These are phyloP conservation scores for Ustilago cynodontis DNA, from an alignment of 1,284 basidiomycete genomes.

Conservation along the genomic window DNA sequence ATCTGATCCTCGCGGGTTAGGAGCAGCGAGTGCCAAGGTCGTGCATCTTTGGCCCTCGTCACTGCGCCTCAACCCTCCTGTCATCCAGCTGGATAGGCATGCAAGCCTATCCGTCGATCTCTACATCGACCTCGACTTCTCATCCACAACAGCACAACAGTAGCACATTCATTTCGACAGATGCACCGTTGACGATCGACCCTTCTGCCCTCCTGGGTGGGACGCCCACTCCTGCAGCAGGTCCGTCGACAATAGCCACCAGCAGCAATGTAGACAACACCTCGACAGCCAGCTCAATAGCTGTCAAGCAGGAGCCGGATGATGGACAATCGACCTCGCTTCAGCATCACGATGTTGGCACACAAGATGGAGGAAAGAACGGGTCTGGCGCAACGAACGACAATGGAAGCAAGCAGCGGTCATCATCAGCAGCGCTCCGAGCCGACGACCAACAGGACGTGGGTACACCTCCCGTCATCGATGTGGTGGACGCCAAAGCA, in stretches of 20 bases:
- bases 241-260: slow-evolving; percentile 11
- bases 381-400: not conserved
- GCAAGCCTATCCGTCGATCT: slow-evolving; percentile 36
- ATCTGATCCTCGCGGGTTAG: not conserved
- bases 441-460: not conserved
- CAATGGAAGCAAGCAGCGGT: slow-evolving; percentile 1
- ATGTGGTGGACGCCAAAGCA: slow-evolving; percentile 2
- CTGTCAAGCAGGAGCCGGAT: slow-evolving; percentile 44
- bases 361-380: not conserved
- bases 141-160: slow-evolving; percentile 3
- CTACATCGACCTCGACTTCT: slow-evolving; percentile 18
- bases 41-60: slow-evolving; percentile 2
- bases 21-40: slow-evolving; percentile 1
- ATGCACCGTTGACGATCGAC: slow-evolving; percentile 43
- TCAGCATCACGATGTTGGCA: not conserved
- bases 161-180: not conserved
- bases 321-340: slow-evolving; percentile 15
- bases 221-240: slow-evolving; percentile 1
- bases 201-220: slow-evolving; percentile 29
- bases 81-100: slow-evolving; percentile 21
- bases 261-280: slow-evolving; percentile 1
- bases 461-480: not conserved
- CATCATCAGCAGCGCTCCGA: slow-evolving; percentile 10
- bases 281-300: slow-evolving; percentile 12
- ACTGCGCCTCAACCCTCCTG: not conserved